These are phyloP conservation scores for Kodamaea anthophila DNA, from an alignment of 1,139 yeast genomes.

Conservation along the genomic window DNA sequence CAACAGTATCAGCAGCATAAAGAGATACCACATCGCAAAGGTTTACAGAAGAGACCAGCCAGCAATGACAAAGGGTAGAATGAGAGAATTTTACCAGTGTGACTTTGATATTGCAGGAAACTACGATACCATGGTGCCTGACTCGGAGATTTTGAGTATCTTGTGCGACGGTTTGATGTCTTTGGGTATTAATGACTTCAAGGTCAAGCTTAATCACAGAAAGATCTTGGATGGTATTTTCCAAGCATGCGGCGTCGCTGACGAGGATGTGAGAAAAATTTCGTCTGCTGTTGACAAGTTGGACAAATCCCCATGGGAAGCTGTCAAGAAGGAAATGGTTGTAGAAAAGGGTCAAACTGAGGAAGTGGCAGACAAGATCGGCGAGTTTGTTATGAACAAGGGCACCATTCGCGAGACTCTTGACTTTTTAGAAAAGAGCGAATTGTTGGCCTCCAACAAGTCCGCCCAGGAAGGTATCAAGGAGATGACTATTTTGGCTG, in stretches of 20 bases:
- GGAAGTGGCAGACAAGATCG: conserved; percentile 88
- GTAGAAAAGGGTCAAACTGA: conserved; percentile 86
- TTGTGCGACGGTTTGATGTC: conserved; percentile 78
- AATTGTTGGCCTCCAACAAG: conserved; percentile 52
- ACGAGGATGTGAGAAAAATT: conserved; percentile 87
- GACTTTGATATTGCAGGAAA: conserved; percentile 94
- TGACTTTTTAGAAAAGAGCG: conserved; percentile 49
- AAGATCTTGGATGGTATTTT: conserved; percentile 93
- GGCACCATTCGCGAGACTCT: conserved; percentile 73
- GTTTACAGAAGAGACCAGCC: conserved; percentile 99
- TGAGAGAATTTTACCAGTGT: conserved; percentile 99
- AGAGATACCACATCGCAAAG: conserved; percentile 94
- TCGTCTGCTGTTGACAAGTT: conserved; percentile 95
- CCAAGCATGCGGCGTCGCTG: conserved; percentile 89
- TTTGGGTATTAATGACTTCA: conserved; percentile 82
- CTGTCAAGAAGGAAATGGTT: conserved; percentile 84
- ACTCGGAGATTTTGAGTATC: conserved; percentile 78
- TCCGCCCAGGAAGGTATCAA: conserved; percentile 74
- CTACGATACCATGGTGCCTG: conserved; percentile 93
- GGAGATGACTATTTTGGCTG: conserved; percentile 71
- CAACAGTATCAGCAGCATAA: conserved; percentile 83
- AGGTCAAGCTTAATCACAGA: conserved; percentile 88
- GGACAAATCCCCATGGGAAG: conserved; percentile 94
- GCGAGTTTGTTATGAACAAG: conserved; percentile 79
- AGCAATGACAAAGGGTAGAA: conserved; percentile 98